Evolutionary conservation across 768 basidiomycete species (phyloP).

Genomic region (Xerocomellus chrysenteron): DNA sequence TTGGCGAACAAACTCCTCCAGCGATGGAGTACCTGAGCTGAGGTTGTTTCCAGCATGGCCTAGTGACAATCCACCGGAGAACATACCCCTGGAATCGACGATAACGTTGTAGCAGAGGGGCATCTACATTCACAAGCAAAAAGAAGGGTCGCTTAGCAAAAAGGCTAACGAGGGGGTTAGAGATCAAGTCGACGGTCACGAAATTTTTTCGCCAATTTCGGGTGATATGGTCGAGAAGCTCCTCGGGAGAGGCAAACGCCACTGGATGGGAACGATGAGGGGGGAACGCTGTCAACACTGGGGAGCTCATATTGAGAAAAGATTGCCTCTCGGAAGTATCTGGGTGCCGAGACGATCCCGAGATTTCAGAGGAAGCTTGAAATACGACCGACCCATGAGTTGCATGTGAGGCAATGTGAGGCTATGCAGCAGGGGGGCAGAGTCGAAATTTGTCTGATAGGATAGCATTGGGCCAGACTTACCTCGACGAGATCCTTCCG

Average conservation of each 20-base stretch:
- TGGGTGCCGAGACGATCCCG: not conserved
- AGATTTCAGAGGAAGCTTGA: not conserved
- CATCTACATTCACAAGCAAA: conserved; percentile 79
- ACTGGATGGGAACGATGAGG: conserved; percentile 21
- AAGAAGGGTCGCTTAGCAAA: conserved; percentile 91
- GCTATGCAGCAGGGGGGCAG: conserved; percentile 5
- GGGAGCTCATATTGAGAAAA: conserved; percentile 24
- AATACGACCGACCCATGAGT: not conserved
- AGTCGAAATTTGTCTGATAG: not conserved
- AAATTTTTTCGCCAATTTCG: conserved; percentile 76
- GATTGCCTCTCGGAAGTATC: conserved; percentile 9
- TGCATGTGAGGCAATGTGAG: not conserved
- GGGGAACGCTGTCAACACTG: conserved; percentile 12
- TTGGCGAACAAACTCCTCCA: conserved; percentile 73
- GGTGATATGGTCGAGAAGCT: conserved; percentile 75
- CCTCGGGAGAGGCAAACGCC: conserved; percentile 45
- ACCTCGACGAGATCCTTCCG: conserved; percentile 20
- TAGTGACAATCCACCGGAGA: not conserved
- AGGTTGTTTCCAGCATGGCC: conserved; percentile 7
- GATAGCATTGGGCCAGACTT: conserved; percentile 1
- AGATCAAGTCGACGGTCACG: conserved; percentile 74
- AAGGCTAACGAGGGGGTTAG: conserved; percentile 52
- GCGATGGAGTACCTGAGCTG: conserved; percentile 34
- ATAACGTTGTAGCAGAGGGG: conserved; percentile 72
- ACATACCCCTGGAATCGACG: conserved; percentile 53